A percentile compares a stretch with the other conserved stretches of the same genome.
Conservation (phyloP, 257 asterid genomes). For the Fraxinus excelsior region DNA sequence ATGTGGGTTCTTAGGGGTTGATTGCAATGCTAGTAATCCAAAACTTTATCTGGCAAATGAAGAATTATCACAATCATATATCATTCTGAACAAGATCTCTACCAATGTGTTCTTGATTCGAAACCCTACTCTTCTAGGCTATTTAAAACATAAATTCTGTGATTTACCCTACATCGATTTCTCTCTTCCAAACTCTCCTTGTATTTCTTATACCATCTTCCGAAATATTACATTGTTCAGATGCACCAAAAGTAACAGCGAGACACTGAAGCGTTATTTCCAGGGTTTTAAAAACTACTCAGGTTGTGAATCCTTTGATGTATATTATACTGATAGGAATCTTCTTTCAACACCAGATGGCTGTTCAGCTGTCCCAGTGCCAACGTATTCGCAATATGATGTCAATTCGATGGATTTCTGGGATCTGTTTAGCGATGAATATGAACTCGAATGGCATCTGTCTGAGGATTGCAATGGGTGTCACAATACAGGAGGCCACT, state of each 20-base stretch:
- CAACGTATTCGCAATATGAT: neutral
- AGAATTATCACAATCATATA: neutral
- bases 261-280: neutral
- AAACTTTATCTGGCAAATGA: constrained; percentile 20
- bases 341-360: neutral
- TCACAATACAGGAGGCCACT: neutral
- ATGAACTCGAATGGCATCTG: neutral
- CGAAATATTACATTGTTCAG: constrained; percentile 31
- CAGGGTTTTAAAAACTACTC: neutral
- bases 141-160: neutral
- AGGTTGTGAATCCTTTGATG: neutral
- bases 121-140: neutral
- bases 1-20: constrained; percentile 43
- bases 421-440: neutral
- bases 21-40: constrained; percentile 20
- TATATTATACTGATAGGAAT: neutral
- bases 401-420: neutral
- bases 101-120: neutral
- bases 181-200: neutral
- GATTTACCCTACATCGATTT: neutral
- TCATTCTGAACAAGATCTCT: neutral
- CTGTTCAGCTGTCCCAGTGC: neutral
- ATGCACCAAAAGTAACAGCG: neutral
- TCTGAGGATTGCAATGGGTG: neutral
- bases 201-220: constrained; percentile 2